Conservation (phyloP, 75 land plant genomes). For the Pinus taeda region DNA sequence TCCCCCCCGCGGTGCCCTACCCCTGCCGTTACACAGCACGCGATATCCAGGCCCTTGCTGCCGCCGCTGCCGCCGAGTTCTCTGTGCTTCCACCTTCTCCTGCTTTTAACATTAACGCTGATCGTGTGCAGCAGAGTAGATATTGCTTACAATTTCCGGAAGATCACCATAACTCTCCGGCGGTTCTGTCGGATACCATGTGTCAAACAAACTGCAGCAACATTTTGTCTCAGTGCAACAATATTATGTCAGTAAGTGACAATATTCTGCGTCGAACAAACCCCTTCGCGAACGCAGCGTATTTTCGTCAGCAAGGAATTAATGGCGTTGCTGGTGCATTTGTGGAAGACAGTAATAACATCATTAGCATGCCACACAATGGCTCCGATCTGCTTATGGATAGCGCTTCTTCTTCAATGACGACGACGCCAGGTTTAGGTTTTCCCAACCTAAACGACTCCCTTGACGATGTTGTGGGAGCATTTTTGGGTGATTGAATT, state of each 20-base stretch:
- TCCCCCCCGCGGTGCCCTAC: slow-evolving; percentile 2
- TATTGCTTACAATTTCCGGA: neutral
- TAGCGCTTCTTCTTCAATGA: neutral
- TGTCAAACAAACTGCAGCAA: too few species aligned
- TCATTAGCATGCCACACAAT: neutral
- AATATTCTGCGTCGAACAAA: too few species aligned
- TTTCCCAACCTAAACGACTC: slow-evolving; percentile 3
- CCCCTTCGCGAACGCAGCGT: too few species aligned
- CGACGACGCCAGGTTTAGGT: neutral
- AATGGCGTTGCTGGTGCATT: neutral
- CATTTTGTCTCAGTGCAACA: too few species aligned
- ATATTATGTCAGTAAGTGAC: too few species aligned
- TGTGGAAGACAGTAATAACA: too few species aligned
- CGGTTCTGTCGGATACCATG: too few species aligned
- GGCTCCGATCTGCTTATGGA: neutral
- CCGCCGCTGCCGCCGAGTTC: neutral
- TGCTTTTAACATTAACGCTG: neutral
- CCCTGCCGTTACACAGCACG: slow-evolving; percentile 14
- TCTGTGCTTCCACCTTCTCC: neutral
- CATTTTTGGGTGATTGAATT: neutral
- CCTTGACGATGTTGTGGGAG: neutral
- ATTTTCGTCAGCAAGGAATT: neutral
- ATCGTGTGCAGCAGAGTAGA: neutral
- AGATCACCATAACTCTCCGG: too few species aligned
- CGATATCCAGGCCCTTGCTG: slow-evolving; percentile 6